phyloP scores from a whole-genome alignment of 2,329 filamentous ascomycete species.

The Pestalotiopsis sp. region DNA sequence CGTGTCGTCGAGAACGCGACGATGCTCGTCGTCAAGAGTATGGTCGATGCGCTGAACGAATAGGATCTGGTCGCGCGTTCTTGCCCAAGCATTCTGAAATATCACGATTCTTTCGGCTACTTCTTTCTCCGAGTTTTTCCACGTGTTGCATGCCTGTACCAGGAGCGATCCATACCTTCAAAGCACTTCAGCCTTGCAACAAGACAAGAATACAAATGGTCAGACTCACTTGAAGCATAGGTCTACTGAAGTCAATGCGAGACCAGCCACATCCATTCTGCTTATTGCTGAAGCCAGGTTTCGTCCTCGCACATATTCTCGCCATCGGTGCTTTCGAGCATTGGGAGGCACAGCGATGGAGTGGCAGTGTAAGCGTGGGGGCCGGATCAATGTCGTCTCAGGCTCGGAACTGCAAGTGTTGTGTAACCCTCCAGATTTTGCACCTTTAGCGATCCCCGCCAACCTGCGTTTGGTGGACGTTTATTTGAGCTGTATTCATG shows the following conservation, averaged over 20 bases:
- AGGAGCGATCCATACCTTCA: neutral
- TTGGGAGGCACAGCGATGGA: neutral
- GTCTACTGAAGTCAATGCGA: neutral
- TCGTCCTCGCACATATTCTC: too few relatives aligned
- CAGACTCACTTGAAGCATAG: neutral
- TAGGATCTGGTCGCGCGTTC: neutral
- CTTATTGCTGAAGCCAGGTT: too few relatives aligned
- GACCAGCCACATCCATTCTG: neutral
- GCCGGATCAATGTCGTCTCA: too few relatives aligned
- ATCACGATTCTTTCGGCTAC: neutral
- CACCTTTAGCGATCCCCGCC: too few relatives aligned
- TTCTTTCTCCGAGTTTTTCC: neutral
- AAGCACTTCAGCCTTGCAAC: neutral
- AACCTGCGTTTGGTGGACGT: too few relatives aligned
- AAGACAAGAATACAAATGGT: neutral
- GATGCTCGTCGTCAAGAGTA: neutral
- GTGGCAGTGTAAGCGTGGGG: neutral
- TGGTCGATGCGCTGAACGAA: neutral
- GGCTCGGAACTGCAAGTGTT: too few relatives aligned
- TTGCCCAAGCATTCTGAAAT: neutral
- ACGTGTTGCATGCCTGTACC: neutral
- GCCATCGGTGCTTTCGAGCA: too few relatives aligned
- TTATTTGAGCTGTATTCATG: too few relatives aligned
- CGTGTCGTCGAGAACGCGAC: neutral
- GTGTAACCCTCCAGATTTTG: too few relatives aligned